Conservation (phyloP, 2,329 filamentous ascomycete species). For the Neofusicoccum cordaticola region DNA sequence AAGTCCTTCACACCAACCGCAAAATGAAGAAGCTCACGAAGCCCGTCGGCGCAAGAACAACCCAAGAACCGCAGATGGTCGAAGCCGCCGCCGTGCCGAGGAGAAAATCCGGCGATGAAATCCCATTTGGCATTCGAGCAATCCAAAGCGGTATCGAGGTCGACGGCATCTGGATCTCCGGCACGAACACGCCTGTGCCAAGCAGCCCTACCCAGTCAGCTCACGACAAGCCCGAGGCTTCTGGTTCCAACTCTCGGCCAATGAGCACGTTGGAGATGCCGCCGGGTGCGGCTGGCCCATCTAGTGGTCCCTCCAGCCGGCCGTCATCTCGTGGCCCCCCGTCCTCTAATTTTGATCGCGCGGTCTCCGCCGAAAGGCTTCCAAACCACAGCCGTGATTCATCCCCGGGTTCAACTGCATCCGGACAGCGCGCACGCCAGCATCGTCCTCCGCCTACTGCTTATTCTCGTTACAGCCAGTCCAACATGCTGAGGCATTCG, state of each 20-base stretch:
- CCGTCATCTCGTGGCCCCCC: slow-evolving; percentile 31
- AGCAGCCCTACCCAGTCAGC: slow-evolving; percentile 30
- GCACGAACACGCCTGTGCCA: slow-evolving; percentile 41
- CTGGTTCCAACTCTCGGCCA: neutral
- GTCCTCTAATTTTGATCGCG: slow-evolving; percentile 37
- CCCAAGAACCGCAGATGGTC: slow-evolving; percentile 59
- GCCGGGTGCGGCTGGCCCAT: slow-evolving; percentile 18
- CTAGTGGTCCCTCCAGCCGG: slow-evolving; percentile 34
- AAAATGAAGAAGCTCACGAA: slow-evolving; percentile 43
- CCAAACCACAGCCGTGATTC: slow-evolving; percentile 28
- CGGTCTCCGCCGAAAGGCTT: slow-evolving; percentile 37
- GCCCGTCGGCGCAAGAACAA: slow-evolving; percentile 35
- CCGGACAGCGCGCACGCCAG: slow-evolving; percentile 19
- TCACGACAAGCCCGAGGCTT: neutral
- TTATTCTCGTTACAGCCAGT: slow-evolving; percentile 38
- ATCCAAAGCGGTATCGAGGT: slow-evolving; percentile 80
- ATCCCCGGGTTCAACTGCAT: slow-evolving; percentile 17
- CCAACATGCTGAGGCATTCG: slow-evolving; percentile 32
- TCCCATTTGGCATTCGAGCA: slow-evolving; percentile 84
- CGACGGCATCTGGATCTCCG: slow-evolving; percentile 68
- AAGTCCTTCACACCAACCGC: slow-evolving; percentile 53
- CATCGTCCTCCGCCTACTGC: slow-evolving; percentile 34
- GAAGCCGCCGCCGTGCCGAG: slow-evolving; percentile 46
- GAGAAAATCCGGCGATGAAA: slow-evolving; percentile 53
- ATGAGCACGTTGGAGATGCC: slow-evolving; percentile 6